Evolutionary conservation across 495 filamentous ascomycete species (phyloP).

Genomic region (Xylaria acuta): DNA sequence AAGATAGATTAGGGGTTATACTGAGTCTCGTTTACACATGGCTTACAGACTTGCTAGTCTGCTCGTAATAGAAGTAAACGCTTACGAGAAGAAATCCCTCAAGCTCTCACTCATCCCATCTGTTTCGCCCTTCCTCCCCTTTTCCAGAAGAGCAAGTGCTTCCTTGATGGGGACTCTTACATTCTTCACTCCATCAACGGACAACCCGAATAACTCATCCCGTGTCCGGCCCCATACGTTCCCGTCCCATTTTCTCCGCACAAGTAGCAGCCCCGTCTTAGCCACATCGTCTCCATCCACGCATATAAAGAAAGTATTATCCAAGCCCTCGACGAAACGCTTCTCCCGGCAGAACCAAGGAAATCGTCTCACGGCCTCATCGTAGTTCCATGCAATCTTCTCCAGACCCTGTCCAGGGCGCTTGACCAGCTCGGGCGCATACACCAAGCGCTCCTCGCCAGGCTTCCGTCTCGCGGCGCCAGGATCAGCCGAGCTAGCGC

Average conservation of each 20-base stretch:
- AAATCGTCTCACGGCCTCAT: conserved; percentile 27
- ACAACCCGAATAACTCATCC: conserved; percentile 11
- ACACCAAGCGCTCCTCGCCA: conserved; percentile 30
- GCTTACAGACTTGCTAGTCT: background rate
- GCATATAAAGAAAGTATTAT: conserved; percentile 30
- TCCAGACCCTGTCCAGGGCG: conserved; percentile 26
- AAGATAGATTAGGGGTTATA: background rate
- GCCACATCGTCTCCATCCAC: conserved; percentile 29
- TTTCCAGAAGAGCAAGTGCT: conserved; percentile 13
- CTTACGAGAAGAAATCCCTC: conserved; percentile 8
- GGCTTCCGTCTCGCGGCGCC: conserved; percentile 18
- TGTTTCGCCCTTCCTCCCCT: conserved; percentile 11
- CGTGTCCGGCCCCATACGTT: conserved; percentile 12
- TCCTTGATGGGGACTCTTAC: conserved; percentile 1
- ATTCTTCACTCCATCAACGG: background rate
- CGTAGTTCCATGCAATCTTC: conserved; percentile 25
- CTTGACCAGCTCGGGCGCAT: conserved; percentile 24
- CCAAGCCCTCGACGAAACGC: conserved; percentile 29
- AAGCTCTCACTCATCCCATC: conserved; percentile 12
- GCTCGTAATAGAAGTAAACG: background rate
- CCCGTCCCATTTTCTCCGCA: conserved; percentile 28
- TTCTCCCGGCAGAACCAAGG: conserved; percentile 31
- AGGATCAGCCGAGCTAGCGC: conserved; percentile 2
- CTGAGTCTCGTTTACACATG: background rate
- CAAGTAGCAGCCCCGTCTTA: conserved; percentile 25